Conservation (phyloP, 306 rosid species). For the Dalbergia cochinchinensis region DNA sequence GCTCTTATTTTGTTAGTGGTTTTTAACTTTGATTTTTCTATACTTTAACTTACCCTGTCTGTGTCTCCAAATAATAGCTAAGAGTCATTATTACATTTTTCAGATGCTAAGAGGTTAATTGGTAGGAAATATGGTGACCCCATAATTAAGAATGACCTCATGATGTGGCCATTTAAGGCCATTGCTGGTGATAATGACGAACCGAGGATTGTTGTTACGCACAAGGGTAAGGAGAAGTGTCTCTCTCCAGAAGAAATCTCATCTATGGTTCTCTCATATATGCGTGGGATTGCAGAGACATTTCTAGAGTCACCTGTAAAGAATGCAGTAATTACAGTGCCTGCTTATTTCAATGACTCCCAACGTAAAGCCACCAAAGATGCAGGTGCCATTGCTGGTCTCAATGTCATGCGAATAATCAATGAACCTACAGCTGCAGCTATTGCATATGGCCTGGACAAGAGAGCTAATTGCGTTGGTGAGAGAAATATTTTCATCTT, state of each 20-base stretch:
- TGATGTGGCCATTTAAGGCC: slow-evolving; percentile 59
- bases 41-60: no score
- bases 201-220: neutral
- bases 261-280: slow-evolving; percentile 38
- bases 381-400: slow-evolving; percentile 3
- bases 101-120: slow-evolving; percentile 33
- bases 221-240: neutral
- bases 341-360: slow-evolving; percentile 45
- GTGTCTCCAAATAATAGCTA: no score
- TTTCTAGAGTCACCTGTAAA: slow-evolving; percentile 31
- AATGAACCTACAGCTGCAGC: slow-evolving; percentile 54
- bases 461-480: slow-evolving; percentile 42
- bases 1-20: no score
- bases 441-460: slow-evolving; percentile 62
- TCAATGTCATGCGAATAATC: slow-evolving; percentile 38
- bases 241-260: neutral
- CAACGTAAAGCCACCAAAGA: neutral
- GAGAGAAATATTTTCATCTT: slow-evolving; percentile 46
- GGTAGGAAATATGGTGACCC: slow-evolving; percentile 43
- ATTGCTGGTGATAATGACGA: neutral
- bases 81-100: neutral
- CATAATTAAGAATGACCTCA: slow-evolving; percentile 32
- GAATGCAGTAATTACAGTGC: slow-evolving; percentile 53
- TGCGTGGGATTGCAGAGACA: slow-evolving; percentile 62
- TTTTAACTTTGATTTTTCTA: neutral